phyloP scores from a whole-genome alignment of 2,329 filamentous ascomycete species.

The Colletotrichum sp. region DNA sequence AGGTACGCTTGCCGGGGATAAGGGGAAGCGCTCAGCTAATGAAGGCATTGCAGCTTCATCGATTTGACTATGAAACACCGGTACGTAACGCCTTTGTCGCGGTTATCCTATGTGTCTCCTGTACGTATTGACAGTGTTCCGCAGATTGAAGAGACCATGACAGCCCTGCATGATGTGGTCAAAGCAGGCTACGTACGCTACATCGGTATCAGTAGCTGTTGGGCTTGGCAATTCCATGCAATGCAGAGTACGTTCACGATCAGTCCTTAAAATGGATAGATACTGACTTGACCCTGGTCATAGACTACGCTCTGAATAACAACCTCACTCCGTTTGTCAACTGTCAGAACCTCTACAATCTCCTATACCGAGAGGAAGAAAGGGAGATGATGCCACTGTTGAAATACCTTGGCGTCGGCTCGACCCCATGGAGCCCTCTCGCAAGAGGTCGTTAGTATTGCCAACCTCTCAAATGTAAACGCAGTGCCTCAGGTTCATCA shows the following conservation, averaged over 20 bases:
- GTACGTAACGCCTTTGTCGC: background rate
- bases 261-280: background rate
- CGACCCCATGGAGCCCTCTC: background rate
- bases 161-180: background rate
- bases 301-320: background rate
- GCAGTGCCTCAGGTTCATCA: background rate
- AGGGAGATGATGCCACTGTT: background rate
- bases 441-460: background rate
- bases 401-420: background rate
- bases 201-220: background rate
- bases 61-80: background rate
- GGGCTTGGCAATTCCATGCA: background rate
- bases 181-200: background rate
- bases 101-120: background rate
- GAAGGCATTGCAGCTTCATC: background rate
- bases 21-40: background rate
- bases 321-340: background rate
- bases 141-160: background rate
- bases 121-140: background rate
- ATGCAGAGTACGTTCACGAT: background rate
- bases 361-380: background rate
- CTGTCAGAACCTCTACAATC: background rate
- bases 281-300: background rate
- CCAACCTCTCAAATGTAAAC: fast-evolving
- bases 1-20: background rate